phyloP scores from a whole-genome alignment of 2,329 filamentous ascomycete species.

The Trichoderma simmonsii region DNA sequence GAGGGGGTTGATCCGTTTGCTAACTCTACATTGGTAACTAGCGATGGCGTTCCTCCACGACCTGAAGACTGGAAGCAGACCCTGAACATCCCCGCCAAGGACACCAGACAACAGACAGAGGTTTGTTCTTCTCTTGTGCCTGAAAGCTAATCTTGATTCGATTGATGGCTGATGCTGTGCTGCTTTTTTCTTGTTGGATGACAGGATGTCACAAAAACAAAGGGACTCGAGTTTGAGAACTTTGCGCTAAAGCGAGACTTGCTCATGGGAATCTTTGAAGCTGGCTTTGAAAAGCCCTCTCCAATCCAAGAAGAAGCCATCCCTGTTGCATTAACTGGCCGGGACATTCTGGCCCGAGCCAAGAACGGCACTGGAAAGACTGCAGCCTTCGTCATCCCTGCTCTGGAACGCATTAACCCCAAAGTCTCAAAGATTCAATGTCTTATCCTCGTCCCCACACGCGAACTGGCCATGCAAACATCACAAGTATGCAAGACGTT shows the following conservation, averaged over 20 bases:
- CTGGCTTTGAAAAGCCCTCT: slow-evolving; percentile 96
- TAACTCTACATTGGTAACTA: slow-evolving; percentile 5
- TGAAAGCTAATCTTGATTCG: slow-evolving; percentile 3
- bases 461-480: slow-evolving; percentile 96
- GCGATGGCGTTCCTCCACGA: slow-evolving; percentile 44
- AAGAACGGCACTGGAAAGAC: slow-evolving; percentile 99
- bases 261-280: slow-evolving; percentile 99
- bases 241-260: slow-evolving; percentile 93
- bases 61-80: slow-evolving; percentile 69
- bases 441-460: slow-evolving; percentile 90
- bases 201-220: slow-evolving; percentile 96
- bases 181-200: slow-evolving; percentile 11
- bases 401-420: slow-evolving; percentile 91
- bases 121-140: slow-evolving; percentile 38
- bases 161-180: slow-evolving; percentile 23
- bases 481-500: slow-evolving; percentile 99
- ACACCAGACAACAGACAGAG: slow-evolving; percentile 78
- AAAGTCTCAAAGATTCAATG: slow-evolving; percentile 96
- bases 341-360: slow-evolving; percentile 91
- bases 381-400: slow-evolving; percentile 94
- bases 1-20: background rate
- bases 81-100: slow-evolving; percentile 69
- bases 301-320: slow-evolving; percentile 99
- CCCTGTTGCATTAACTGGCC: slow-evolving; percentile 88
- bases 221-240: slow-evolving; percentile 96